These are phyloP conservation scores for Groenewaldozyma sp. DNA, from an alignment of 1,139 yeast genomes.

Conservation along the genomic window DNA sequence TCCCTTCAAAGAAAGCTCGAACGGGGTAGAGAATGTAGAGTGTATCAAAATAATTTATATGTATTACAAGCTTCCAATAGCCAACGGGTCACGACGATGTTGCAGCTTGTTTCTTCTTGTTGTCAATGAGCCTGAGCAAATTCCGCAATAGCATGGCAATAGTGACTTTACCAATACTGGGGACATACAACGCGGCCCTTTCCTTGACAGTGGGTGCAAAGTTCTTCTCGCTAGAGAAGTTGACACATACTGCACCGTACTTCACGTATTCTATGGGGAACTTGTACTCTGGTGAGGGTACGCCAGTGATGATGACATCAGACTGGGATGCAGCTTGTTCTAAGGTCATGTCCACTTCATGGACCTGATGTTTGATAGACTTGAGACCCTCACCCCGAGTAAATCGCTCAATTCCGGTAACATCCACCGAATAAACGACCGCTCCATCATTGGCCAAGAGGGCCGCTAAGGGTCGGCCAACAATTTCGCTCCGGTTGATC, in stretches of 20 bases:
- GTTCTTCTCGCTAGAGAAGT: conserved; percentile 83
- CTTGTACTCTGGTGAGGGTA: conserved; percentile 72
- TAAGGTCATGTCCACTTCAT: conserved; percentile 47
- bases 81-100: background rate
- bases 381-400: conserved; percentile 89
- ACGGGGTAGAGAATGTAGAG: conserved; percentile 4
- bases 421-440: conserved; percentile 82
- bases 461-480: conserved; percentile 95
- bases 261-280: conserved; percentile 73
- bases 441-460: conserved; percentile 96
- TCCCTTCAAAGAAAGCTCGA: conserved; percentile 12
- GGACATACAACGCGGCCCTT: conserved; percentile 85
- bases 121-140: conserved; percentile 67
- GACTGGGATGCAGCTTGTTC: conserved; percentile 63
- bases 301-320: conserved; percentile 93
- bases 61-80: conserved; percentile 1
- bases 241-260: conserved; percentile 85
- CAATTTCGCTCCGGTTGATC: conserved; percentile 90
- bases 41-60: conserved; percentile 12
- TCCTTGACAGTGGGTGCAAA: conserved; percentile 71
- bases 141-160: conserved; percentile 89
- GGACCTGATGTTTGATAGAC: conserved; percentile 74
- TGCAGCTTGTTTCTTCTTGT: conserved; percentile 31
- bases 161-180: conserved; percentile 93
- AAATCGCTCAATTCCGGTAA: conserved; percentile 79